Conservation (phyloP, 2,329 filamentous ascomycete genomes). For the Fusarium austroafricanum region DNA sequence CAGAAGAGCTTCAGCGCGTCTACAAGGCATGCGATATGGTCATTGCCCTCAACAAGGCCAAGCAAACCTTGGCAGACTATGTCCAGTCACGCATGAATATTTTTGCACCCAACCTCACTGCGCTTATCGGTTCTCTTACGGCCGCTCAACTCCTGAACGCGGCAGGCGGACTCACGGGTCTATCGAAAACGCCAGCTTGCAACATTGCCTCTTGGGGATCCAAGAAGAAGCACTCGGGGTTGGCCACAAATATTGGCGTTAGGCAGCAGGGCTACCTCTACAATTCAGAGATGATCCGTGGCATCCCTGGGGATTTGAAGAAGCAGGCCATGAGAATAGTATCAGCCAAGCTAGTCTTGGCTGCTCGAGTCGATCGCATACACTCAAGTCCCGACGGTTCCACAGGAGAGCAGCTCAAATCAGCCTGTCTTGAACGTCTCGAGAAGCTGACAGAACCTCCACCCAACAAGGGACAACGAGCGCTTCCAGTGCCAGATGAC, state of each 20-base stretch:
- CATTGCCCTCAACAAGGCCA: constrained; percentile 86
- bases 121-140: constrained; percentile 89
- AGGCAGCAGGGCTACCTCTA: constrained; percentile 94
- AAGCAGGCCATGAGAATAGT: constrained; percentile 96
- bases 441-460: constrained; percentile 94
- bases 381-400: constrained; percentile 85
- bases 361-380: constrained; percentile 88
- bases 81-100: constrained; percentile 97
- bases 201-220: constrained; percentile 92
- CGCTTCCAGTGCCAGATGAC: constrained; percentile 92
- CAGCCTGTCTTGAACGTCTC: constrained; percentile 84
- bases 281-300: constrained; percentile 87
- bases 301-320: constrained; percentile 86
- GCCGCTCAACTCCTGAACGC: constrained; percentile 97
- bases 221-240: constrained; percentile 84
- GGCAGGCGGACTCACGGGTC: constrained; percentile 85
- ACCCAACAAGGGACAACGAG: constrained; percentile 86
- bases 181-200: constrained; percentile 93
- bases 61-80: constrained; percentile 88
- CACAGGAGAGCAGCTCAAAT: constrained; percentile 83
- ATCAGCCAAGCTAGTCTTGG: constrained; percentile 92
- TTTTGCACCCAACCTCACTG: constrained; percentile 93
- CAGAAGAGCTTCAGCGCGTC: constrained; percentile 80
- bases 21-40: constrained; percentile 87
- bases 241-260: constrained; percentile 92